Base-by-base conservation (phyloP, 768 basidiomycete species). In the Macrocybe gigantea region DNA sequence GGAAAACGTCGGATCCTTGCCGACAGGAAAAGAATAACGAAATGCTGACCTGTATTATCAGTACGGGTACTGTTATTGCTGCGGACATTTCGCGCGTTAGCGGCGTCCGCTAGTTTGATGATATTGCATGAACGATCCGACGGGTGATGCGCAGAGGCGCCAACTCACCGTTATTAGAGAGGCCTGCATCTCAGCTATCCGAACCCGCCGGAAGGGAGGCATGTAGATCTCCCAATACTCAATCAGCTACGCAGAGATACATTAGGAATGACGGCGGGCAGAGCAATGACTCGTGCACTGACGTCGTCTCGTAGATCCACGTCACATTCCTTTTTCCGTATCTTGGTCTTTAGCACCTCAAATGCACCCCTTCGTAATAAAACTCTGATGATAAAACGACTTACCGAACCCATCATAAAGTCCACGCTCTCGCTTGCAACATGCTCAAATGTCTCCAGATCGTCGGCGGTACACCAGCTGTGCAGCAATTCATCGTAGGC, bases 361-460 rank as follows among this genome's bases (percentile, higher is more conserved):
- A 31, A 33, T 29, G 1, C 13, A 40, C 47, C 22, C 22, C 22
- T 44, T 11, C 32, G 32, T 10, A 10, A 11, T 5, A 15, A 44
- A n/a, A 7, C 32, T 12, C 11, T 6, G 29, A n/a, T 31, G 41
- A 46, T 48, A 7, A 31, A 33, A 22, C 31, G 34, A 47, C 77
- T 58, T 55, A 85, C 88, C 53, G 72, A 62, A 41, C 82, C 79
- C 13, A 79, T 69, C 49, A 82, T 65, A 49, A 82, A 74, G 13
- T 65, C 69, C 15, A 82, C 66, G 13, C 77, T 66, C 58, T 88
- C 85, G 49, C 73, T 77, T 15, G 75, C 77, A 1, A 79, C 78
- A 44, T 85, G 79, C 52, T 89, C 84, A 45, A 82, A 82, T 0
- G 78, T 64, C 49, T 85, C 81, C 39, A 87, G 53, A 57, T 88